Base-by-base conservation (phyloP, 495 filamentous ascomycete species). In the Paragyromitra xinjiangensis region DNA sequence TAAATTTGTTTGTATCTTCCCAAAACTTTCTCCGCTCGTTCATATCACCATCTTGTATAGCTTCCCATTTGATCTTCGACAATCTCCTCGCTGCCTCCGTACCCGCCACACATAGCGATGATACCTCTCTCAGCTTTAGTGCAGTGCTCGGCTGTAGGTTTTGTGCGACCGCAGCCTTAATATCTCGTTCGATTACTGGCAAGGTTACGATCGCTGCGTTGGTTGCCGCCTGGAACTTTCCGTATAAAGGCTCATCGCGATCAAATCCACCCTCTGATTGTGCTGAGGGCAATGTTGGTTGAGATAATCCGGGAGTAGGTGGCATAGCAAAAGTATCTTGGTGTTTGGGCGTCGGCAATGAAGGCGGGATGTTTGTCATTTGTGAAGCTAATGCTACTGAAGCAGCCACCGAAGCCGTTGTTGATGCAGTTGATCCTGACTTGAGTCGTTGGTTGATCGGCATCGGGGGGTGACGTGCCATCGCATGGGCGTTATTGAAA, bases 1-100 rank as follows among this genome's bases (percentile, higher is more conserved):
- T 82, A 66, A 82, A 82, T 42, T 78, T 75, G 50, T 82, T 82
- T 0, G 81, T 82, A 55, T 82, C 81, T 59, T 82, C 81, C 81
- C 81, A 82, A 59, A 82, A 82, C 55, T 66, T 82, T n/a, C 78
- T 80, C 19, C 81, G 39, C 50, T 82, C 81, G 22, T 19, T 72
- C 69, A 78, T 51, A 71, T 82, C 81, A 7, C 78, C 81, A 16
- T 82, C 78, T 11, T 78, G 69, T 48, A 82, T 80, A 9, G 78
- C 81, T 42, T 82, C 81, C 78, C 81, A 80, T 26, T 80, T 83
- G 6, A 76, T 71, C 53, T 75, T 78, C 29, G 75, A 71, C 37
- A 82, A 58, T n/a, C 81, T 71, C 37, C 81, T 71, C 14, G 81
- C 81, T 19, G 78, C 81, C 19, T 82, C 81, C 6, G 68, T 74